Percentiles rank a stretch among this genome's conserved stretches.
Conservation (phyloP, 2,329 filamentous ascomycete genomes). For the Xenosphaeropsis pyriputrescens region DNA sequence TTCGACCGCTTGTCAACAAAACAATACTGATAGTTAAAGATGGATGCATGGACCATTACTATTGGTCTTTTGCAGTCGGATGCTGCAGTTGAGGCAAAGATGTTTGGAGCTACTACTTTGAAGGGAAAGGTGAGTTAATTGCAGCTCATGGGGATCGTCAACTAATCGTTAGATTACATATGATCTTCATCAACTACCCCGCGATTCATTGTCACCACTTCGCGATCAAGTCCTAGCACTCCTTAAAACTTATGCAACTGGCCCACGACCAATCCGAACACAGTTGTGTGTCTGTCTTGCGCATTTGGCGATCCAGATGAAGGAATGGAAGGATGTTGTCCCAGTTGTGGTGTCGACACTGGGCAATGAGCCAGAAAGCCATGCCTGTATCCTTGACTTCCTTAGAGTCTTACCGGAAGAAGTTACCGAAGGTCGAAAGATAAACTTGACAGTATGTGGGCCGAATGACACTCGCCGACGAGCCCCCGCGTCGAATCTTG, state of each 20-base stretch:
- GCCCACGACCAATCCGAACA: constrained; percentile 72
- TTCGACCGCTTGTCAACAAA: constrained; percentile 4
- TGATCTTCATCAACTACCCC: constrained; percentile 78
- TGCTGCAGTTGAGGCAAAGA: constrained; percentile 68
- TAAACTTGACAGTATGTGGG: constrained; percentile 95
- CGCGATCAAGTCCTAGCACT: constrained; percentile 74
- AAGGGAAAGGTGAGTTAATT: constrained; percentile 73
- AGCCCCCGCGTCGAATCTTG: constrained; percentile 19
- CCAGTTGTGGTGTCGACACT: constrained; percentile 66
- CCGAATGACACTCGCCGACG: constrained; percentile 33
- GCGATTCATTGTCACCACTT: constrained; percentile 58
- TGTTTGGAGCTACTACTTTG: constrained; percentile 92
- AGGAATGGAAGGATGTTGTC: constrained; percentile 86
- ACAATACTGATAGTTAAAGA: constrained; percentile 29
- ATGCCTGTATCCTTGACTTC: constrained; percentile 88
- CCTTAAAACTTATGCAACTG: constrained; percentile 66
- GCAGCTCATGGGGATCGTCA: neutral
- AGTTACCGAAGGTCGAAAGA: constrained; percentile 97
- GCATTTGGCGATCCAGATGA: constrained; percentile 92
- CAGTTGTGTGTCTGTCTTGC: constrained; percentile 92
- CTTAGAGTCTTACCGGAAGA: constrained; percentile 94
- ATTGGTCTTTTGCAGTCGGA: constrained; percentile 75
- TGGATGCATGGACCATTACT: constrained; percentile 81
- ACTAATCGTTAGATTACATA: constrained; percentile 66
- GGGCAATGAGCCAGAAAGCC: constrained; percentile 59